Evolutionary conservation across 73 alveolate genomes (phyloP), one percentile per base, ranked within the genome.

Genomic region (Symbiodinium pilosum): DNA sequence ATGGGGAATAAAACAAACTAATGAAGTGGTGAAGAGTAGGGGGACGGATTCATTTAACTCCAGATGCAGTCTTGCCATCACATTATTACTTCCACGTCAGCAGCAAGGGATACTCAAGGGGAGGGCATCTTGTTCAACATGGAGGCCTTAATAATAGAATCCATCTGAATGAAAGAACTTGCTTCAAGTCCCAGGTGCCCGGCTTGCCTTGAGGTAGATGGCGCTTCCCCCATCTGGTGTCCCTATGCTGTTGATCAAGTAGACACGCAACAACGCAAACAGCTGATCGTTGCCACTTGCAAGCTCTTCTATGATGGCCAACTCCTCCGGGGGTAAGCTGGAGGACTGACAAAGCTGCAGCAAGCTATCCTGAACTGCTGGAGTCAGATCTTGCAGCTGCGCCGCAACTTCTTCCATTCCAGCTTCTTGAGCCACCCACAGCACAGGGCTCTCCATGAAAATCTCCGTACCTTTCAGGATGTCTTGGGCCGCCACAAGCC

Each of bases 311-410:
- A 64, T 64, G 81, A 34, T 64, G 34, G 81, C 81, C 81, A 24
- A 38, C 81, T 64, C 81, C 1, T 64, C 81, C 8, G 81, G 14
- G 9, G 81, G 81, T 28, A 64, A 38, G 21, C 12, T 12, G 81
- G 81, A 64, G 81, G 81, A 64, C 9, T 64, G 81, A 38, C 81
- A 64, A 64, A 64, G 81, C 81, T 64, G 21, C 81, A 64, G 41
- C 81, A 64, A 64, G 41, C 81, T 64, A 28, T 64, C 81, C 81
- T 64, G 81, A 34, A 64, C 38, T 9, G 38, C 81, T 64, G 81
- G 81, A 64, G 20, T 14, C 81, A 64, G 34, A n/a, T 64, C 81
- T 64, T 24, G 81, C 81, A 64, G 81, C 81, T 64, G 12, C 41
- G 21, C 12, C 20, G 81, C 30, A 18, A 64, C 81, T 24, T 18